Evolutionary conservation across 1,284 basidiomycete genomes (phyloP).

Genomic region (Leccinum huronense): DNA sequence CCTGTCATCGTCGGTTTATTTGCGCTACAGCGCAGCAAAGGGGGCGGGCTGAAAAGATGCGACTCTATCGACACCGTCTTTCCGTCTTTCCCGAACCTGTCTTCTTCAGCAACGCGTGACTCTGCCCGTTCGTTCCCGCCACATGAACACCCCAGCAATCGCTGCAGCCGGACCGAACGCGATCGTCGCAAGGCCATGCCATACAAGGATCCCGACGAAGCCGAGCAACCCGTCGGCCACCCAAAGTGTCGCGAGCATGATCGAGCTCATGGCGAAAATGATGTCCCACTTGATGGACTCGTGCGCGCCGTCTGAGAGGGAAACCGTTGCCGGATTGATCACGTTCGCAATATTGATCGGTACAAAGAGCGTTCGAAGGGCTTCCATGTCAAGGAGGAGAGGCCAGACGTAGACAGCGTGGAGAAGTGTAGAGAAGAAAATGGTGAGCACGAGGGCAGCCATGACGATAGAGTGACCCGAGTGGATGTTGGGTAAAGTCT

Average conservation of each 20-base stretch:
- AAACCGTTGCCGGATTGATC: slow-evolving; percentile 18
- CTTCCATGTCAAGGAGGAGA: slow-evolving; percentile 24
- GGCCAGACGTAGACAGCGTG: slow-evolving; percentile 41
- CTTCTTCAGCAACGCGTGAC: too few species aligned
- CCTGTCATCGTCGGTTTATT: too few species aligned
- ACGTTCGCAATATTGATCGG: slow-evolving; percentile 26
- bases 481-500: slow-evolving; percentile 21
- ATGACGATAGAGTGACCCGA: slow-evolving; percentile 41
- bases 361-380: slow-evolving; percentile 27
- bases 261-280: slow-evolving; percentile 36
- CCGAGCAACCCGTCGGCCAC: slow-evolving; percentile 31
- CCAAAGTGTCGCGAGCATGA: slow-evolving; percentile 45
- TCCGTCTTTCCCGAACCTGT: too few species aligned
- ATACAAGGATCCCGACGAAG: slow-evolving; percentile 32
- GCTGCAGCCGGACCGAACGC: slow-evolving; percentile 46
- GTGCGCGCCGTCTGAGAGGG: slow-evolving; percentile 30
- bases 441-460: slow-evolving; percentile 34
- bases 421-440: slow-evolving; percentile 37
- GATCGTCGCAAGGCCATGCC: slow-evolving; percentile 38
- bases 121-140: slow-evolving; percentile 40
- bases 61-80: too few species aligned
- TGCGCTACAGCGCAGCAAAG: too few species aligned
- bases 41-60: too few species aligned
- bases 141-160: slow-evolving; percentile 41
- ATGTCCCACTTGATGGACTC: slow-evolving; percentile 49